Evolutionary conservation across 768 basidiomycete genomes (phyloP), one percentile per base, ranked within the genome.

Genomic region (Pisolithus marmoratus): DNA sequence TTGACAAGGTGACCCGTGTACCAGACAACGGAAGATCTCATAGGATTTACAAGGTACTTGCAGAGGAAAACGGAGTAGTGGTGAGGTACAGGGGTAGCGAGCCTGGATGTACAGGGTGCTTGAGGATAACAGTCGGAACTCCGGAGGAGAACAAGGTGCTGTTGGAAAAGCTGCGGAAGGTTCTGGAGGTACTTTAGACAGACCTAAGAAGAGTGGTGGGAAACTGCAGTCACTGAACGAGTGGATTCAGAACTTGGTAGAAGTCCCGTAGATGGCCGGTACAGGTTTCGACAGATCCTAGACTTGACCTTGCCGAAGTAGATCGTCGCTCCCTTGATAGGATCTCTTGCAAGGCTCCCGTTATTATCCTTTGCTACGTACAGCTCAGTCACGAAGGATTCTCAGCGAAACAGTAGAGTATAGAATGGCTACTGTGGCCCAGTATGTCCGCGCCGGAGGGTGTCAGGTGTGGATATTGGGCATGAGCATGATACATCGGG

Each of bases 71-170:
- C 55, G 89, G 86, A 0, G 85, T 99, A 0, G 96, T 99, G 14
- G 91, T 99, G 9, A 74, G 95, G 48, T 98, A 82, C 71, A 76
- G 96, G 49, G 96, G 96, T 0, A 71, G 76, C 15, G 95, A 98
- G 69, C 63, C 76, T 9, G 95, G 96, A 0, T 99, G 96, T 58
- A 72, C 74, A 29, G 96, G 85, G 0, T 95, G 92, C 63, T 61
- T 98, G 69, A 72, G 96, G 51, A 86, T 98, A 8, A 97, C 95
- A 3, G 75, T 98, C 12, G 96, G 96, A 0, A 90, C 82, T 7
- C 79, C 79, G 52, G 81, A 80, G 53, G 96, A 99, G 72, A 95
- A 90, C 58, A 68, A 62, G 60, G 68, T 70, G 12, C 69, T 87
- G 29, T 44, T 95, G 34, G 59, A 71, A 58, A 78, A 76, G 66